Percentiles rank a stretch among this genome's conserved stretches.
phyloP scores from a whole-genome alignment of 495 filamentous ascomycete species.

The Pyronema omphalodes region DNA sequence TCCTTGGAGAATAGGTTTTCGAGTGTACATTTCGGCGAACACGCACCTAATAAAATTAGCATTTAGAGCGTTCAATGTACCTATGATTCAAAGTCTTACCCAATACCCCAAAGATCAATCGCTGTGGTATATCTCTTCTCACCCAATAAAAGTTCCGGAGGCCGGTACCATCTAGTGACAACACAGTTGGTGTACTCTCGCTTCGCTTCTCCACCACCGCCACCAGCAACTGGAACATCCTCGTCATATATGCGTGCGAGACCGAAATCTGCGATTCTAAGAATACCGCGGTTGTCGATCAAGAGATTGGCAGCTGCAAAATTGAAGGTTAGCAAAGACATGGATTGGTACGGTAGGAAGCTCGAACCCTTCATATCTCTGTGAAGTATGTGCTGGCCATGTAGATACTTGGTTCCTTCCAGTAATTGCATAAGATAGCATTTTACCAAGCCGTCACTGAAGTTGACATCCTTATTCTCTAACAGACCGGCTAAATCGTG shows the following conservation, averaged over 20 bases:
- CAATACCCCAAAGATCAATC: constrained; percentile 96
- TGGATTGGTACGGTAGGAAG: neutral
- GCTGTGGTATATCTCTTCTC: constrained; percentile 80
- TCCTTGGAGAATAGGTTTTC: constrained; percentile 81
- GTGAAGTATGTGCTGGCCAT: constrained; percentile 78
- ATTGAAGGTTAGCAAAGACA: constrained; percentile 14
- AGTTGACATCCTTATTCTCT: constrained; percentile 76
- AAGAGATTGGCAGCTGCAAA: constrained; percentile 70
- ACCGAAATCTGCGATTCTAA: constrained; percentile 96
- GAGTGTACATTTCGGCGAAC: constrained; percentile 93
- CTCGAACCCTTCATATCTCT: constrained; percentile 75
- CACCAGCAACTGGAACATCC: constrained; percentile 53
- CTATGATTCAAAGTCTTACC: constrained; percentile 35
- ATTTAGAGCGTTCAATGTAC: neutral
- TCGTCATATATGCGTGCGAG: constrained; percentile 88
- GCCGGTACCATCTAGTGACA: constrained; percentile 92
- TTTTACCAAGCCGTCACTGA: constrained; percentile 83
- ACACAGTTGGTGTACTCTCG: constrained; percentile 89
- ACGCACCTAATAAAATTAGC: constrained; percentile 45
- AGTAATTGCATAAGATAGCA: constrained; percentile 93
- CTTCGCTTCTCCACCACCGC: constrained; percentile 65
- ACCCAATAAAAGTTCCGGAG: constrained; percentile 78
- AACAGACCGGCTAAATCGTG: constrained; percentile 91
- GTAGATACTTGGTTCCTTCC: constrained; percentile 73
- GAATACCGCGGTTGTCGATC: constrained; percentile 81